These are phyloP conservation scores for Xylariaceae sp. DNA, from an alignment of 2,329 filamentous ascomycete species.

Conservation along the genomic window DNA sequence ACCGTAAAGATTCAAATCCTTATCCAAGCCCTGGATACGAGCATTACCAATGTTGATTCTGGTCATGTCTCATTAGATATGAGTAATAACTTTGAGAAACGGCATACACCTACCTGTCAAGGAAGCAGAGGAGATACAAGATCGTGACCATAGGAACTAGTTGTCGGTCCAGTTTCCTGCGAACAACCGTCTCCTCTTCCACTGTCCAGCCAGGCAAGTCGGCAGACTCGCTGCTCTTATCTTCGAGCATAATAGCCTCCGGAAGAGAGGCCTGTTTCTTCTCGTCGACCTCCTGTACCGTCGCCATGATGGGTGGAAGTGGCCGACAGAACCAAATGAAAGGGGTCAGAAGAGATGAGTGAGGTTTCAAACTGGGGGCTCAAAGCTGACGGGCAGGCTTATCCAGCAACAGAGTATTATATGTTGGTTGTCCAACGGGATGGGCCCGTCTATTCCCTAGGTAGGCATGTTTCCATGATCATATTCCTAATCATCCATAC, in stretches of 20 bases:
- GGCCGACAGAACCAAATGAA: background rate
- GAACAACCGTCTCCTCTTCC: constrained; percentile 56
- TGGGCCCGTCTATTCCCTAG: background rate
- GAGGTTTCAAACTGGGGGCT: background rate
- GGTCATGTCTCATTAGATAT: constrained; percentile 32
- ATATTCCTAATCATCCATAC: constrained; percentile 16
- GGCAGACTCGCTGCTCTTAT: constrained; percentile 39
- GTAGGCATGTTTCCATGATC: background rate
- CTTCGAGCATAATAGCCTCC: constrained; percentile 36
- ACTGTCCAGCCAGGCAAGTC: constrained; percentile 53
- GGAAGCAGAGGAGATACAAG: constrained; percentile 60
- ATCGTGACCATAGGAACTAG: constrained; percentile 59
- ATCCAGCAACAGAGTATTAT: constrained; percentile 2
- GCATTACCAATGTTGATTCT: constrained; percentile 60
- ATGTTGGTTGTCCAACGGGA: constrained; percentile 2
- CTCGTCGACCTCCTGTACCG: constrained; percentile 33
- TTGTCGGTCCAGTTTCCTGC: constrained; percentile 60
- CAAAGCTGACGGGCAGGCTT: background rate
- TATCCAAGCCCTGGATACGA: constrained; percentile 59
- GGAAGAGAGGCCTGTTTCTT: constrained; percentile 32
- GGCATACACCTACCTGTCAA: constrained; percentile 43
- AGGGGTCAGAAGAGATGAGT: background rate
- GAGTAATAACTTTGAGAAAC: background rate
- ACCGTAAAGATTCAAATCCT: constrained; percentile 56
- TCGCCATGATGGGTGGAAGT: constrained; percentile 34